Conservation (phyloP, 139 green algal genomes). For the Chlorokybus atmophyticus region DNA sequence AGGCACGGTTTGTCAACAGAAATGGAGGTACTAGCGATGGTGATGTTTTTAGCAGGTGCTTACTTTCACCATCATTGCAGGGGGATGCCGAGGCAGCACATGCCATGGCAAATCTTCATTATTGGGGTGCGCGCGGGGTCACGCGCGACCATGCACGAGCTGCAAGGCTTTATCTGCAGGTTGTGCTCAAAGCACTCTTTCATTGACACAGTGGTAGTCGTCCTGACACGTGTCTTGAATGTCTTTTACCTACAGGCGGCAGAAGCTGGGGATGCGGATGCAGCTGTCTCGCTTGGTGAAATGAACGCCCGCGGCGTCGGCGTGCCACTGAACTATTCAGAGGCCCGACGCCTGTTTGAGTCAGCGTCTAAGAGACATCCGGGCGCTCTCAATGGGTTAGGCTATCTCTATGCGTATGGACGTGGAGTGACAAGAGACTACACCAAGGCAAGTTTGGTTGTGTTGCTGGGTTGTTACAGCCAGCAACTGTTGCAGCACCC, state of each 20-base stretch:
- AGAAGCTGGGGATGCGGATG: not conserved
- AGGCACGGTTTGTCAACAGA: no score
- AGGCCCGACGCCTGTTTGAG: constrained; percentile 10
- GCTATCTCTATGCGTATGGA: constrained; percentile 7
- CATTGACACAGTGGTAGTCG: no score
- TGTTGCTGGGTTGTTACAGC: not conserved
- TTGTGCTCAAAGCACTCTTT: no score
- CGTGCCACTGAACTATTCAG: constrained; percentile 4
- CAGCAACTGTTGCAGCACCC: constrained; percentile 3
- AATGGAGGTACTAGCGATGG: no score
- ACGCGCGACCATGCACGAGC: constrained; percentile 9
- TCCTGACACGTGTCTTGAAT: no score
- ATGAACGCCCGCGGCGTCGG: constrained; percentile 22
- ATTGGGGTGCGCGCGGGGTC: constrained; percentile 18
- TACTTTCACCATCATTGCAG: no score
- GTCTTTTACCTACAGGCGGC: constrained; percentile 1
- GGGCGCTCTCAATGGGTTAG: constrained; percentile 13
- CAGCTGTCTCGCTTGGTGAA: constrained; percentile 18
- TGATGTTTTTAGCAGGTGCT: no score
- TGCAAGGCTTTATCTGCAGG: no score
- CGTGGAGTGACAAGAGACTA: constrained; percentile 10
- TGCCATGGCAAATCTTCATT: constrained; percentile 17
- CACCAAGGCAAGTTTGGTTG: constrained; percentile 10
- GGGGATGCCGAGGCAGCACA: not conserved
- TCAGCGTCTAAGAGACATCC: not conserved